phyloP scores from a whole-genome alignment of 306 rosid species.

The Hippophae tibetana region DNA sequence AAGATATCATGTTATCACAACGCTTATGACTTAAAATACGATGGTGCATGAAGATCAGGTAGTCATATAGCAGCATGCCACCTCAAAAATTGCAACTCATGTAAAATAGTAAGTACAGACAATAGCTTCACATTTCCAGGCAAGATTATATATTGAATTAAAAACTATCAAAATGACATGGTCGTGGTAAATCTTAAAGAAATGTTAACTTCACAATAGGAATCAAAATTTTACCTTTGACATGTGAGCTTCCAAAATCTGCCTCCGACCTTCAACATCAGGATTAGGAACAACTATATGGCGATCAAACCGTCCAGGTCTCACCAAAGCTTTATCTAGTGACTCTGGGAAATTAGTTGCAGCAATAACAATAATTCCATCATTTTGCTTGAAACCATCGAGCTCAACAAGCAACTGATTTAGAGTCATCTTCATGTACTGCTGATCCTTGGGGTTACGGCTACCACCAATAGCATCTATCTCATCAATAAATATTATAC shows the following conservation, averaged over 20 bases:
- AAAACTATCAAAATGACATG: too few relatives aligned
- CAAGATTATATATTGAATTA: too few relatives aligned
- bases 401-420: constrained; percentile 91
- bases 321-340: constrained; percentile 80
- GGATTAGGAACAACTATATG: constrained; percentile 88
- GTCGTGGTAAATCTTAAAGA: neutral
- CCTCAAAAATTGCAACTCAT: too few relatives aligned
- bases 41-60: too few relatives aligned
- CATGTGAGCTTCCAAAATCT: constrained; percentile 82
- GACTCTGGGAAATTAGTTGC: constrained; percentile 91
- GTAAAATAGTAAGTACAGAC: too few relatives aligned
- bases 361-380: constrained; percentile 88
- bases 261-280: constrained; percentile 92
- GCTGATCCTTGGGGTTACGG: constrained; percentile 67
- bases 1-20: too few relatives aligned
- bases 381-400: constrained; percentile 95
- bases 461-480: constrained; percentile 93
- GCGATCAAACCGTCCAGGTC: constrained; percentile 96
- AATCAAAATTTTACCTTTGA: constrained; percentile 55
- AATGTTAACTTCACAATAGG: neutral
- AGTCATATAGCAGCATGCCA: too few relatives aligned
- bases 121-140: too few relatives aligned
- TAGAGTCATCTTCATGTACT: constrained; percentile 74
- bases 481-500: constrained; percentile 90
- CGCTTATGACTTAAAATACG: too few relatives aligned